Evolutionary conservation across 768 basidiomycete genomes (phyloP).

Genomic region (Mycena amicta): DNA sequence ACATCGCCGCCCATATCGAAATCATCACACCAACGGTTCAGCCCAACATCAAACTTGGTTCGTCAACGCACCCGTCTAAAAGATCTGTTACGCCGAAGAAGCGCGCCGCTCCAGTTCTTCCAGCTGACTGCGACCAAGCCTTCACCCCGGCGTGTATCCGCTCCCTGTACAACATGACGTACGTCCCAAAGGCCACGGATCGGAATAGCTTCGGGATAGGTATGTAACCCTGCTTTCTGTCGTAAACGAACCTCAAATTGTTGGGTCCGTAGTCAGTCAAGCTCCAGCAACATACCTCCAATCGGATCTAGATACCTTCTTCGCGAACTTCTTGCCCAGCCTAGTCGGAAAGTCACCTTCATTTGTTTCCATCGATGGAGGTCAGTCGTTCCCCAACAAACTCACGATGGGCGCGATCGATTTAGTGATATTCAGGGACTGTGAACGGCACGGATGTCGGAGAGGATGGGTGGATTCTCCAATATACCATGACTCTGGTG

Average conservation of each 20-base stretch:
- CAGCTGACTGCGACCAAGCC: slow-evolving; percentile 28
- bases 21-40: too few species aligned
- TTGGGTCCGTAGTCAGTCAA: too few species aligned
- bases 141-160: slow-evolving; percentile 35
- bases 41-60: too few species aligned
- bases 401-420: slow-evolving; percentile 19
- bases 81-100: too few species aligned
- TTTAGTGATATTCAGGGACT: too few species aligned
- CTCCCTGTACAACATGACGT: slow-evolving; percentile 38
- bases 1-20: too few species aligned
- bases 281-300: slow-evolving; percentile 44
- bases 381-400: slow-evolving; percentile 25
- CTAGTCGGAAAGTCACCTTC: slow-evolving; percentile 43
- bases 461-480: slow-evolving; percentile 47
- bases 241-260: too few species aligned
- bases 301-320: slow-evolving; percentile 47
- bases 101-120: too few species aligned
- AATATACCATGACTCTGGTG: slow-evolving; percentile 47
- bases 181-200: slow-evolving; percentile 32
- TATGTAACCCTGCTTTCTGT: slow-evolving; percentile 35
- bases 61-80: too few species aligned
- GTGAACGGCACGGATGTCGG: slow-evolving; percentile 36
- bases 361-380: slow-evolving; percentile 50
- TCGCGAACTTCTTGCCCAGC: slow-evolving; percentile 39
- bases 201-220: slow-evolving; percentile 36